phyloP scores from a whole-genome alignment of 2,329 filamentous ascomycete genomes.

The Fusarium scirpi region DNA sequence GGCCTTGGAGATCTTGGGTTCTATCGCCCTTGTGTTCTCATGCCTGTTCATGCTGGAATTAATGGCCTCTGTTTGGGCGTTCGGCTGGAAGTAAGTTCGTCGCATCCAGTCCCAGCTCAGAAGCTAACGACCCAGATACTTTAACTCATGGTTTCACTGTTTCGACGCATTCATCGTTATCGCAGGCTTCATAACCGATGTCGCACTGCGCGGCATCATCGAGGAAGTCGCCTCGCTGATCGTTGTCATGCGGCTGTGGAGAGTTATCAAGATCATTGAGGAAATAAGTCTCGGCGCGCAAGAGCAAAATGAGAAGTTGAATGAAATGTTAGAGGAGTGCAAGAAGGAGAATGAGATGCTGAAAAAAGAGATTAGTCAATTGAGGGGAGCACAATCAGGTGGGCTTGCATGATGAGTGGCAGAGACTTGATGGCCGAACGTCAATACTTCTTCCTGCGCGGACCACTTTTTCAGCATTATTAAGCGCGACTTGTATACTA shows the following conservation, averaged over 20 bases:
- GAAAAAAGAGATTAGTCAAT: neutral
- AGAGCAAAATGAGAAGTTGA: constrained; percentile 13
- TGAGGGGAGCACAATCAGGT: neutral
- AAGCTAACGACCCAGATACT: constrained; percentile 1
- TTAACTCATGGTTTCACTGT: constrained; percentile 21
- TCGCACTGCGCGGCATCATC: constrained; percentile 2
- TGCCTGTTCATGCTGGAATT: constrained; percentile 13
- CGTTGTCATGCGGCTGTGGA: constrained; percentile 23
- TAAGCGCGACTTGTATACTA: neutral
- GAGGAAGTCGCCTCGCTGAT: constrained; percentile 22
- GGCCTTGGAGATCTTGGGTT: neutral
- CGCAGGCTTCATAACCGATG: constrained; percentile 15
- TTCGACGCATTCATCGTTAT: constrained; percentile 17
- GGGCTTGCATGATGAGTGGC: neutral
- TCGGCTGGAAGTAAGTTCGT: constrained; percentile 14
- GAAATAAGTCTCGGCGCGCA: constrained; percentile 8
- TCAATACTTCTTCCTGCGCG: neutral
- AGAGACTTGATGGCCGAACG: neutral
- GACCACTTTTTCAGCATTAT: neutral
- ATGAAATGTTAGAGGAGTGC: neutral
- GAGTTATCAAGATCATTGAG: constrained; percentile 22
- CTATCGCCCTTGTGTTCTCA: neutral
- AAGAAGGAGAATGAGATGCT: neutral
- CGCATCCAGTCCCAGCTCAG: rapidly evolving
- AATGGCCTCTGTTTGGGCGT: constrained; percentile 12